phyloP scores from a whole-genome alignment of 331 rosid species.

The Prunus yedoensis region DNA sequence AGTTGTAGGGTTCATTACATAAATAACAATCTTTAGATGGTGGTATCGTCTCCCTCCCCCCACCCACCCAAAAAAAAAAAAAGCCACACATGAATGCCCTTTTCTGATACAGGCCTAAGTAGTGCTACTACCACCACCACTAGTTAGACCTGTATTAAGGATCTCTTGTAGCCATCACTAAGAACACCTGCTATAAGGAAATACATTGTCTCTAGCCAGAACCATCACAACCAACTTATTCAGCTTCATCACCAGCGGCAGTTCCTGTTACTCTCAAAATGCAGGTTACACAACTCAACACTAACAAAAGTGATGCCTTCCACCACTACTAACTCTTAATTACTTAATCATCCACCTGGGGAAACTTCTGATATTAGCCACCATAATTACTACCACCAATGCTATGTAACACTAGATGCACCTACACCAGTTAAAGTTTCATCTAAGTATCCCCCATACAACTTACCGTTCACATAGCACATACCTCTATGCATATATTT shows the following conservation, averaged over 20 bases:
- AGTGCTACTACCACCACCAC: too few relatives aligned
- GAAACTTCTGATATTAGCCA: conserved; percentile 12
- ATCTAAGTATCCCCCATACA: neutral
- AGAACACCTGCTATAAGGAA: too few relatives aligned
- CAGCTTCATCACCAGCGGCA: neutral
- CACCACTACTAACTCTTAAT: neutral
- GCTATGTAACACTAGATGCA: neutral
- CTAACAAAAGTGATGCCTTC: neutral
- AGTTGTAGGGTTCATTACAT: neutral
- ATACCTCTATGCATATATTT: neutral
- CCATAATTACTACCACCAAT: neutral
- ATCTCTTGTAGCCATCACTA: too few relatives aligned
- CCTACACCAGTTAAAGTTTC: neutral
- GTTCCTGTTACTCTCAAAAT: neutral
- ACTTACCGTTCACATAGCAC: neutral
- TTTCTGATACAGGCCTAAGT: too few relatives aligned
- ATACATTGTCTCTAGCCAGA: too few relatives aligned
- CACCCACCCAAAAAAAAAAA: too few relatives aligned
- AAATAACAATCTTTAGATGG: neutral
- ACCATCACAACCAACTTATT: too few relatives aligned
- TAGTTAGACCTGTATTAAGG: too few relatives aligned
- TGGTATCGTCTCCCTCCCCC: too few relatives aligned
- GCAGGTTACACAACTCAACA: neutral
- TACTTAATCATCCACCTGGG: neutral
- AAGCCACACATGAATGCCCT: too few relatives aligned